These are phyloP conservation scores for Delitschia confertaspora DNA, from an alignment of 495 filamentous ascomycete genomes.

Conservation along the genomic window DNA sequence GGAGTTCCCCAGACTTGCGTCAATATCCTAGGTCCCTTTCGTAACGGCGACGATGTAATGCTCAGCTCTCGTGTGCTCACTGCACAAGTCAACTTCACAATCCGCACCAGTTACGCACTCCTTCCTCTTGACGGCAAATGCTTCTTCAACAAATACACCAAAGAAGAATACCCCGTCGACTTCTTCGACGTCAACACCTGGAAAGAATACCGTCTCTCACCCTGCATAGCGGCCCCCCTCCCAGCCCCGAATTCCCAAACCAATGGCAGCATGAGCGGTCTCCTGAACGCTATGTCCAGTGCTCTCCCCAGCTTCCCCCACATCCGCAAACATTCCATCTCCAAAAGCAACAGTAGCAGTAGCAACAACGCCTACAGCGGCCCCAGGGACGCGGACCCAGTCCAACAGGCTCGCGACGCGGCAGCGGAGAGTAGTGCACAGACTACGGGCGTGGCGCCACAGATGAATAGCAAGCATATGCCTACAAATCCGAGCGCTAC, in stretches of 20 bases:
- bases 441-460: slow-evolving; percentile 18
- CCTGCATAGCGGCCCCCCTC: slow-evolving; percentile 58
- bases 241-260: slow-evolving; percentile 32
- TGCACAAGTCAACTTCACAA: slow-evolving; percentile 88
- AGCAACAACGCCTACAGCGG: background rate
- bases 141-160: slow-evolving; percentile 76
- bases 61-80: slow-evolving; percentile 85
- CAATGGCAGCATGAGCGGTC: slow-evolving; percentile 27
- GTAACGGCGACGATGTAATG: slow-evolving; percentile 85
- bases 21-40: slow-evolving; percentile 81
- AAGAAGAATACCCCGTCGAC: slow-evolving; percentile 72
- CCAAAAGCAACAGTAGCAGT: slow-evolving; percentile 7
- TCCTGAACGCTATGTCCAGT: slow-evolving; percentile 41
- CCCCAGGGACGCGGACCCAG: background rate
- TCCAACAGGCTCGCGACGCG: slow-evolving; percentile 4
- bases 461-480: slow-evolving; percentile 23
- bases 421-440: slow-evolving; percentile 18
- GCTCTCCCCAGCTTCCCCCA: slow-evolving; percentile 27
- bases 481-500: slow-evolving; percentile 32
- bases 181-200: slow-evolving; percentile 77
- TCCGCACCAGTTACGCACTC: slow-evolving; percentile 77
- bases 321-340: slow-evolving; percentile 28
- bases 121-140: slow-evolving; percentile 83
- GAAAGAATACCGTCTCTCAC: slow-evolving; percentile 69
- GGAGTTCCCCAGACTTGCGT: slow-evolving; percentile 79